A percentile compares a stretch with the other conserved stretches of the same genome.
Conservation (phyloP, 495 filamentous ascomycete genomes). For the Annulohypoxylon stygium region DNA sequence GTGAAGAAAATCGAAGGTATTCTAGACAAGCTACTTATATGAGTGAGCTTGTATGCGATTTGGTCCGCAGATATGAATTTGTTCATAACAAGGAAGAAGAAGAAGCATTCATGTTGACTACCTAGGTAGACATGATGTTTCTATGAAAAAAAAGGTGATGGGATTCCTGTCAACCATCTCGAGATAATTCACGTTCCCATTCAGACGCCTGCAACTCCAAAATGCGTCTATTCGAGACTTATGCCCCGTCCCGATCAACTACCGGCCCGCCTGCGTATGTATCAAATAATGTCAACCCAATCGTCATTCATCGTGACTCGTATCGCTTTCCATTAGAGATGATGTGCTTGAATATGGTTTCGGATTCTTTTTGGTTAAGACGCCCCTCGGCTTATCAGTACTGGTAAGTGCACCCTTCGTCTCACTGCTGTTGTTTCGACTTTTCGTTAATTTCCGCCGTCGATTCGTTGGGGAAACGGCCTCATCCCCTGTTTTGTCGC, state of each 20-base stretch:
- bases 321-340: slow-evolving; percentile 34
- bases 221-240: neutral
- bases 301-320: slow-evolving; percentile 19
- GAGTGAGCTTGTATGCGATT: slow-evolving; percentile 1
- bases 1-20: neutral
- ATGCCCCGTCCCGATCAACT: neutral
- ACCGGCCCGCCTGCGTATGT: neutral
- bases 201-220: neutral
- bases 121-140: slow-evolving; percentile 3
- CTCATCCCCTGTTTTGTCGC: slow-evolving; percentile 35
- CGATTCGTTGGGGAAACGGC: slow-evolving; percentile 38
- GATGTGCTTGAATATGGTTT: slow-evolving; percentile 28
- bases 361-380: slow-evolving; percentile 41
- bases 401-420: neutral
- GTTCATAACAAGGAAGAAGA: slow-evolving; percentile 2
- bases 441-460: slow-evolving; percentile 50
- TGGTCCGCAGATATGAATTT: neutral
- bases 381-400: slow-evolving; percentile 31
- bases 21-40: slow-evolving; percentile 16
- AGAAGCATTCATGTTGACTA: slow-evolving; percentile 6
- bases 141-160: slow-evolving; percentile 2
- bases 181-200: neutral
- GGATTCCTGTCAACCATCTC: neutral
- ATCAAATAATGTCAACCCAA: neutral
- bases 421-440: slow-evolving; percentile 43